Evolutionary conservation across 768 basidiomycete genomes (phyloP), one percentile per base, ranked within the genome.

Genomic region (Termitomyces bulborhizus): DNA sequence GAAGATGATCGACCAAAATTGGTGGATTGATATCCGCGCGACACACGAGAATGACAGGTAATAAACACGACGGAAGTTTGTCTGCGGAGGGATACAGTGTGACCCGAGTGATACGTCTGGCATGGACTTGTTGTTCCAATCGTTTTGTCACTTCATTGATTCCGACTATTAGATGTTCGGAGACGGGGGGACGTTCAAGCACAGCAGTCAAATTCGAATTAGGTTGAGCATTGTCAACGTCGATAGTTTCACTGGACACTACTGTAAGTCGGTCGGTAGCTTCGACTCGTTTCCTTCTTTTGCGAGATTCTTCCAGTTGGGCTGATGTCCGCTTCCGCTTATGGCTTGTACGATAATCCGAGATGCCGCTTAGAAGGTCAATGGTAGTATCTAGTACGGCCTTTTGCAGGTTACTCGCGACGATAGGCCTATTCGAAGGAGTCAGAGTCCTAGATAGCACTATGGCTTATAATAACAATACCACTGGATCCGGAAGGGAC

Each of bases 131-230:
- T 1, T 46, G 59, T 67, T 95, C 92, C 12, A 95, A 74, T 29
- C 75, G 73, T 66, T 81, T 85, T 0, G 91, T 91, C 13, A 93
- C 87, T 62, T 82, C 74, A 62, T 93, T 94, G 57, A 93, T 85
- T n/a, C 92, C 92, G 46, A 85, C 64, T 9, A 74, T 66, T 34
- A 86, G 56, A 64, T 85, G 80, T 9, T 70, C 60, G 21, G 82
- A 65, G 32, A 85, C 65, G 3, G 60, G 39, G 2, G 83, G 83
- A 11, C 46, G 51, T 46, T 56, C 54, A 47, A 60, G 58, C 9
- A 53, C 31, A 16, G 18, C 45, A 16, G 18, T 46, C 37, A 32
- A 51, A 15, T 32, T 27, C 15, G 37, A 21, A 39, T 51, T 41
- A 24, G 48, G 32, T n/a, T 16, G 9, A 42, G 39, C 34, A 29